These are phyloP conservation scores for Themeda triandra DNA, from an alignment of 176 grass and related monocot genomes.

Conservation along the genomic window DNA sequence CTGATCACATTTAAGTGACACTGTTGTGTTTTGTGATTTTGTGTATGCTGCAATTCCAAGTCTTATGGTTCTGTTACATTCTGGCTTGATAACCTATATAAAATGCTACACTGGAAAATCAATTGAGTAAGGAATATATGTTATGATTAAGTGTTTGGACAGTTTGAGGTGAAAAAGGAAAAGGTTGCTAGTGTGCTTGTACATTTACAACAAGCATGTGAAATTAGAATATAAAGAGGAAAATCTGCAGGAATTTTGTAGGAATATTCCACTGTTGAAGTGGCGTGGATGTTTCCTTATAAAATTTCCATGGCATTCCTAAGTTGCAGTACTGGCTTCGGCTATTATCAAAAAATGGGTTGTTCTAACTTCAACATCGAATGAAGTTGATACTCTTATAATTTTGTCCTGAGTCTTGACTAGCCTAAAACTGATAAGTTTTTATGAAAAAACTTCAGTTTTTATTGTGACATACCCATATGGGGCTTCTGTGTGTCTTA, in stretches of 20 bases:
- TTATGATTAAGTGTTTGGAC: neutral
- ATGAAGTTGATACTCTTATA: conserved; percentile 7
- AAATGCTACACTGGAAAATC: neutral
- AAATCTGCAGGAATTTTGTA: neutral
- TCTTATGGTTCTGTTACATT: neutral
- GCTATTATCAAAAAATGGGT: neutral
- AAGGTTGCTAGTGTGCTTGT: neutral
- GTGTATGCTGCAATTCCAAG: neutral
- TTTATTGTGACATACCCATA: conserved; percentile 12
- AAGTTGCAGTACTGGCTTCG: neutral
- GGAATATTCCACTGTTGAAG: neutral
- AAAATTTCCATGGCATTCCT: neutral
- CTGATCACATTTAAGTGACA: neutral
- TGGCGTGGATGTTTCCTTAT: neutral
- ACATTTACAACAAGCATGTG: neutral
- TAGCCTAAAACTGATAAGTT: neutral
- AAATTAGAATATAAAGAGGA: neutral
- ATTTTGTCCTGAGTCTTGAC: neutral
- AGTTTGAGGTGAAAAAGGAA: neutral
- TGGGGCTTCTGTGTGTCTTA: neutral
- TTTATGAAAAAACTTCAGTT: conserved; percentile 19
- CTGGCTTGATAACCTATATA: neutral
- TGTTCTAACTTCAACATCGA: neutral
- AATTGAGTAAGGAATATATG: neutral
- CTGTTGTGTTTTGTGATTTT: neutral